These are phyloP conservation scores for Thraustochytrium sp. DNA, from an alignment of 352 stramenopile genomes.

Conservation along the genomic window DNA sequence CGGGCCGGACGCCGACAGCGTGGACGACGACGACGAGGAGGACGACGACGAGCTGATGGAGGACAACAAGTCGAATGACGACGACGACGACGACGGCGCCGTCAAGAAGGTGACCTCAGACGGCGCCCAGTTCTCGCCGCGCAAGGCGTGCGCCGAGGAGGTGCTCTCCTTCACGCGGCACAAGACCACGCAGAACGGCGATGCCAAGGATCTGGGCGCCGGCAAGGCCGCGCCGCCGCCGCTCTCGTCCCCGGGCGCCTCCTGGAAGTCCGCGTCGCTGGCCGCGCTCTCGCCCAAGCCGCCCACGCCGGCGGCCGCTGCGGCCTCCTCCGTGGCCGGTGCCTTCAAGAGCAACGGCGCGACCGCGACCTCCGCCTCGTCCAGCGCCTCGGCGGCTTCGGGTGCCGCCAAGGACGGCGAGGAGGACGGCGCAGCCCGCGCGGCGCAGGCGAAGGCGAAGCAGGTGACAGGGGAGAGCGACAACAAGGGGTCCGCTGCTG, in stretches of 20 bases:
- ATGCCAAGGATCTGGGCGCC: too few species aligned
- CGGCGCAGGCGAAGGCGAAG: too few species aligned
- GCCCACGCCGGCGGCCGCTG: too few species aligned
- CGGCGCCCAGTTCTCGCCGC: neutral
- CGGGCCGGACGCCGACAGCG: neutral
- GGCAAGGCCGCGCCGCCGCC: too few species aligned
- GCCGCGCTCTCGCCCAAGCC: too few species aligned
- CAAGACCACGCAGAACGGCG: neutral
- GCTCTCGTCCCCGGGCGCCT: neutral
- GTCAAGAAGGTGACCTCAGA: neutral
- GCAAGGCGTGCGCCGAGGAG: slow-evolving; percentile 29
- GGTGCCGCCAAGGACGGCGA: too few species aligned
- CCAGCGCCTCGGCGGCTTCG: too few species aligned
- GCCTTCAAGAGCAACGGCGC: too few species aligned
- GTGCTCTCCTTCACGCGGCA: neutral
- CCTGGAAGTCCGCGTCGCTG: neutral
- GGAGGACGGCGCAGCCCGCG: too few species aligned
- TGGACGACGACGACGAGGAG: neutral
- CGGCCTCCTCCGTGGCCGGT: too few species aligned
- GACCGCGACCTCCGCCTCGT: too few species aligned
- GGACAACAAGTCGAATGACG: neutral
- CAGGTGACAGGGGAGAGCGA: too few species aligned
- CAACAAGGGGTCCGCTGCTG: neutral
- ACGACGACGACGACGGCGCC: slow-evolving; percentile 1
- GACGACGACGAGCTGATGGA: neutral